Evolutionary conservation across 2,329 filamentous ascomycete genomes (phyloP).

Genomic region (Xylariaceae sp.): DNA sequence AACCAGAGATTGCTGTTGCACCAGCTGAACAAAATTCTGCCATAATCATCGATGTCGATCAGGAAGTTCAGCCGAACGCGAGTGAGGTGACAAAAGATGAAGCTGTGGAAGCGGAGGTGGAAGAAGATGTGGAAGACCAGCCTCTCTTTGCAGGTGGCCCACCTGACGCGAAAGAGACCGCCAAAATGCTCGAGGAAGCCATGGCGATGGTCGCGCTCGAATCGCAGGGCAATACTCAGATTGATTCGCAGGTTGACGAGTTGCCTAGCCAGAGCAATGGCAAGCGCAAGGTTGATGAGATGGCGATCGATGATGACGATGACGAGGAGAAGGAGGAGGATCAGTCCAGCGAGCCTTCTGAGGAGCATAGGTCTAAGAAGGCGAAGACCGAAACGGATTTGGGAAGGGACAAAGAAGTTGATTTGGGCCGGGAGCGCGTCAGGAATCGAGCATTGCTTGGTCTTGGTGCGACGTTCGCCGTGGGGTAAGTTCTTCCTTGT

Average conservation of each 20-base stretch:
- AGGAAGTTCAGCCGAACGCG: slow-evolving; percentile 43
- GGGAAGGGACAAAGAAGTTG: slow-evolving; percentile 63
- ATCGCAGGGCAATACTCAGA: slow-evolving; percentile 36
- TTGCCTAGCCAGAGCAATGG: slow-evolving; percentile 41
- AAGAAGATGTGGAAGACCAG: slow-evolving; percentile 68
- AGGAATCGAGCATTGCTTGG: slow-evolving; percentile 81
- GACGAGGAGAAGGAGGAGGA: slow-evolving; percentile 36
- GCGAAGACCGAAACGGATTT: slow-evolving; percentile 75
- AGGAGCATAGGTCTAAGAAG: slow-evolving; percentile 62
- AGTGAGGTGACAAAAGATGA: slow-evolving; percentile 66
- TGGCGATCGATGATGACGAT: slow-evolving; percentile 58
- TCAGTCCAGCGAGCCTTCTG: slow-evolving; percentile 38
- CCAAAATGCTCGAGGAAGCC: slow-evolving; percentile 79
- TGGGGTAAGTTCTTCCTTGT: slow-evolving; percentile 67
- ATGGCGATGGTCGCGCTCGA: slow-evolving; percentile 77
- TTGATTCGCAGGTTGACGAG: slow-evolving; percentile 30
- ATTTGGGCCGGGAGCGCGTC: slow-evolving; percentile 79
- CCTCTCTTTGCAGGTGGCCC: slow-evolving; percentile 61
- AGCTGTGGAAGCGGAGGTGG: slow-evolving; percentile 62
- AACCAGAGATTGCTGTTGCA: slow-evolving; percentile 44
- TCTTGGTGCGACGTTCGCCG: slow-evolving; percentile 76
- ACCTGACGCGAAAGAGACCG: slow-evolving; percentile 69
- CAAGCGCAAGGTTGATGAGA: slow-evolving; percentile 72
- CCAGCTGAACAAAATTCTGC: slow-evolving; percentile 53
- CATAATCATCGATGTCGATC: slow-evolving; percentile 65